phyloP scores from a whole-genome alignment of 768 basidiomycete species.

The Mycena capillaripes region DNA sequence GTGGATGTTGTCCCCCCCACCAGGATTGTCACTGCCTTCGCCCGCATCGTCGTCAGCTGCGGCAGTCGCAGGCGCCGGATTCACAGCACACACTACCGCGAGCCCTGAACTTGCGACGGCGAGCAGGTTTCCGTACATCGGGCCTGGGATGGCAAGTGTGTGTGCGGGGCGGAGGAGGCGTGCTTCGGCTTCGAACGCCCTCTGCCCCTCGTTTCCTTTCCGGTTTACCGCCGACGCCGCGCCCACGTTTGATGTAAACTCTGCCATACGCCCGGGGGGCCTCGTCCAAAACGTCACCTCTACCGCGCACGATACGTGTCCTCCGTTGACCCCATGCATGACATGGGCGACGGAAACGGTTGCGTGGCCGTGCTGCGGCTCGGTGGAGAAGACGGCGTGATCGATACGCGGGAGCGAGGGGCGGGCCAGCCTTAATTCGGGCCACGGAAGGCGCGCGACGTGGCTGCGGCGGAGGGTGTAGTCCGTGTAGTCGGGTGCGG shows the following conservation, averaged over 20 bases:
- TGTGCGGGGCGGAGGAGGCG: slow-evolving; percentile 12
- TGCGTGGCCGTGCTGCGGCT: slow-evolving; percentile 24
- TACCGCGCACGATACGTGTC: background rate
- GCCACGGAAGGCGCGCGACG: slow-evolving; percentile 32
- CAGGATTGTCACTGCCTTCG: no score
- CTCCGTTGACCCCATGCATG: background rate
- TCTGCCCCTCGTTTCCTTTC: background rate
- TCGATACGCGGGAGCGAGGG: background rate
- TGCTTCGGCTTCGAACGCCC: no score
- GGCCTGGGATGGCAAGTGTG: slow-evolving; percentile 24
- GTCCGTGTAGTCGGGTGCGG: slow-evolving; percentile 8
- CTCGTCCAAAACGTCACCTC: slow-evolving; percentile 38
- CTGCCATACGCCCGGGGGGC: background rate
- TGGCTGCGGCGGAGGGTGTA: slow-evolving; percentile 32
- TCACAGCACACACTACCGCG: slow-evolving; percentile 23
- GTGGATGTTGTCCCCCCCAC: no score
- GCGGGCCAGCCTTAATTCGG: background rate
- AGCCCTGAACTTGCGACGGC: slow-evolving; percentile 30
- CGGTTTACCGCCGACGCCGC: no score
- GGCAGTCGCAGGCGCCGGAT: background rate
- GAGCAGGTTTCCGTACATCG: slow-evolving; percentile 20
- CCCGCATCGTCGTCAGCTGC: no score
- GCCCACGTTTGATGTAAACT: background rate
- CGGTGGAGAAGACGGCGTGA: slow-evolving; percentile 30
- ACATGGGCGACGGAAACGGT: slow-evolving; percentile 17